These are phyloP conservation scores for Penicillium brevicompactum DNA, from an alignment of 2,329 filamentous ascomycete genomes.

Conservation along the genomic window DNA sequence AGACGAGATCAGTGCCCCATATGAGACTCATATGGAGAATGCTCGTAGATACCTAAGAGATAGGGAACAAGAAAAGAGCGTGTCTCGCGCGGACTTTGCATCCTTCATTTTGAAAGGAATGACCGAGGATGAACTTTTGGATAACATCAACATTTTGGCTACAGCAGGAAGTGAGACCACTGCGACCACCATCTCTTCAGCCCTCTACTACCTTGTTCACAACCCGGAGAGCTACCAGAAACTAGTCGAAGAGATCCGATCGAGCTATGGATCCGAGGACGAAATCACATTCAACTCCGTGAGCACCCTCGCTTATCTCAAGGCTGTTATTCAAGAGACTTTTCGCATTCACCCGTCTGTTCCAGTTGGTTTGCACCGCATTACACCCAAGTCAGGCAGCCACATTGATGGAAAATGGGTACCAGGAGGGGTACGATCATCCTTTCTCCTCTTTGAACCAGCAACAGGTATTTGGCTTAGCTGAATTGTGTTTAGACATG, in stretches of 20 bases:
- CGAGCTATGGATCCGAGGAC: not conserved
- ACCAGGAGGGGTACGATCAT: slow-evolving; percentile 2
- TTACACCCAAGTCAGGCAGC: slow-evolving; percentile 2
- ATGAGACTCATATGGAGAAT: not conserved
- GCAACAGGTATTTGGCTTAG: not conserved
- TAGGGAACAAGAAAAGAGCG: not conserved
- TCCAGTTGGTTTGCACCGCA: slow-evolving; percentile 8
- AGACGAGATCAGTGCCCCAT: not conserved
- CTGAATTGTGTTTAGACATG: slow-evolving; percentile 5
- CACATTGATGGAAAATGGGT: slow-evolving; percentile 9
- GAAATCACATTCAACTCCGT: slow-evolving; percentile 7
- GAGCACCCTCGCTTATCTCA: not conserved
- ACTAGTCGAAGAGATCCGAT: slow-evolving; percentile 4
- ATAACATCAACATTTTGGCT: slow-evolving; percentile 8
- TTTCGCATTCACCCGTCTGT: slow-evolving; percentile 10
- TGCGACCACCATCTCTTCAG: not conserved
- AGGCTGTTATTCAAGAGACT: slow-evolving; percentile 7
- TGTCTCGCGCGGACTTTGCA: not conserved
- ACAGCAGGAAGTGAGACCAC: not conserved
- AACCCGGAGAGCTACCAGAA: not conserved
- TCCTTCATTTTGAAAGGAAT: slow-evolving; percentile 2
- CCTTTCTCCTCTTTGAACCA: not conserved
- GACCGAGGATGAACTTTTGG: slow-evolving; percentile 6
- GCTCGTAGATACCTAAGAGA: not conserved
- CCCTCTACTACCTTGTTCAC: slow-evolving; percentile 7